phyloP scores from a whole-genome alignment of 805 yeast species.

The Yarrowia sp. region DNA sequence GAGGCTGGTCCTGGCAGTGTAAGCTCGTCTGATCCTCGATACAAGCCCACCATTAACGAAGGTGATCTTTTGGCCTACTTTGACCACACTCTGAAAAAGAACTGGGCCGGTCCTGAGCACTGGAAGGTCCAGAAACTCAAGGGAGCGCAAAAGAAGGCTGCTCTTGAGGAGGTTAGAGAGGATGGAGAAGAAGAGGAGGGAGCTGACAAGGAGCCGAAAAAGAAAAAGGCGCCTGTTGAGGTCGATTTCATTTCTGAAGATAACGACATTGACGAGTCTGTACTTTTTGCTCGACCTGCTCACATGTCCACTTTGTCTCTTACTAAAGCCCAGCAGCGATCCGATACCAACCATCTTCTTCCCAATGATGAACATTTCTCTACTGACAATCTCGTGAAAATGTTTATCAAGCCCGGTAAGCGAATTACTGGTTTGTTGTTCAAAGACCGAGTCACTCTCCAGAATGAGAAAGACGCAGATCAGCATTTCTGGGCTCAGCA shows the following conservation, averaged over 20 bases:
- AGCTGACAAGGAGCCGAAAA: not conserved
- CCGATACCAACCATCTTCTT: conserved; percentile 49
- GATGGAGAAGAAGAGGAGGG: conserved; percentile 27
- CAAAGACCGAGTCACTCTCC: conserved; percentile 19
- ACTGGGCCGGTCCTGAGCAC: conserved; percentile 92
- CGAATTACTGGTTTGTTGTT: conserved; percentile 27
- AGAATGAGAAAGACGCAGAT: conserved; percentile 45
- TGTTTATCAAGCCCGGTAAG: conserved; percentile 63
- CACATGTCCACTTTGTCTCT: conserved; percentile 44
- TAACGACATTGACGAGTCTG: conserved; percentile 43
- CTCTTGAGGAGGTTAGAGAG: not conserved
- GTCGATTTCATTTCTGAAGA: conserved; percentile 47
- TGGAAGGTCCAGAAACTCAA: conserved; percentile 77
- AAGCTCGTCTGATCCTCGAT: not conserved
- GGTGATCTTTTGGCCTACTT: conserved; percentile 74
- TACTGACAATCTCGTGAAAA: conserved; percentile 61
- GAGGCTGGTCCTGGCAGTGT: not conserved
- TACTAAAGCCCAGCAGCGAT: conserved; percentile 45
- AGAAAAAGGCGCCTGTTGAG: conserved; percentile 38
- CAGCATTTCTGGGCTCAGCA: conserved; percentile 74
- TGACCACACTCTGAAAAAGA: conserved; percentile 64
- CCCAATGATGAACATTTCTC: conserved; percentile 76
- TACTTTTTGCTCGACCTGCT: conserved; percentile 42
- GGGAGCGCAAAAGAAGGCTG: conserved; percentile 21
- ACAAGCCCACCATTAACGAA: conserved; percentile 31